Conservation (phyloP, 345 rosid genomes). For the Lepidium sativum region DNA sequence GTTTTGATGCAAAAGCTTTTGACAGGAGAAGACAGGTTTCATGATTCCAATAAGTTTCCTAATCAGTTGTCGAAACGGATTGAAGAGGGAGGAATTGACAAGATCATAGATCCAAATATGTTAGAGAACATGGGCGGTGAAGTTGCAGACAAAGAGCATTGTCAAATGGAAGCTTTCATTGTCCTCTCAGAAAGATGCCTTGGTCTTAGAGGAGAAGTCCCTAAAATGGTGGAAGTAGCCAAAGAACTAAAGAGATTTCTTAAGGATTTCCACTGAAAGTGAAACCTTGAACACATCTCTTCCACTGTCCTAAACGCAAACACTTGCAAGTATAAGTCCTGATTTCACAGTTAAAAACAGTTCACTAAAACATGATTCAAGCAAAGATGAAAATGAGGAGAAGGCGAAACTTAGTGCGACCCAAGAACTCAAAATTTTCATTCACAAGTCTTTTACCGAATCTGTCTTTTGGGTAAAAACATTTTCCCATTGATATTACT, state of each 20-base stretch:
- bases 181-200: slow-evolving; percentile 4
- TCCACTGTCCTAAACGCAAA: neutral
- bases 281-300: neutral
- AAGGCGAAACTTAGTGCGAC: neutral
- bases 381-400: neutral
- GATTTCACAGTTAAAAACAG: no score
- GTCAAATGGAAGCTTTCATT: neutral
- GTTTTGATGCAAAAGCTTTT: neutral
- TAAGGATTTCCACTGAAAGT: neutral
- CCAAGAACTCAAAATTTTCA: slow-evolving; percentile 16
- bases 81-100: neutral
- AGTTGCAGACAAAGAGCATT: neutral
- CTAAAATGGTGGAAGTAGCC: slow-evolving; percentile 1
- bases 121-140: neutral
- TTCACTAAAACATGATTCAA: neutral
- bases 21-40: neutral
- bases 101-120: neutral
- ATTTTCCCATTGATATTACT: neutral
- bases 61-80: neutral
- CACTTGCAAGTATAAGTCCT: neutral
- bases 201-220: slow-evolving; percentile 1
- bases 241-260: neutral
- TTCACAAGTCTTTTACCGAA: neutral
- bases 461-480: slow-evolving; percentile 1
- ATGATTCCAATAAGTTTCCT: neutral